phyloP scores from a whole-genome alignment of 352 stramenopile genomes.

The Pythium scleroteichum region DNA sequence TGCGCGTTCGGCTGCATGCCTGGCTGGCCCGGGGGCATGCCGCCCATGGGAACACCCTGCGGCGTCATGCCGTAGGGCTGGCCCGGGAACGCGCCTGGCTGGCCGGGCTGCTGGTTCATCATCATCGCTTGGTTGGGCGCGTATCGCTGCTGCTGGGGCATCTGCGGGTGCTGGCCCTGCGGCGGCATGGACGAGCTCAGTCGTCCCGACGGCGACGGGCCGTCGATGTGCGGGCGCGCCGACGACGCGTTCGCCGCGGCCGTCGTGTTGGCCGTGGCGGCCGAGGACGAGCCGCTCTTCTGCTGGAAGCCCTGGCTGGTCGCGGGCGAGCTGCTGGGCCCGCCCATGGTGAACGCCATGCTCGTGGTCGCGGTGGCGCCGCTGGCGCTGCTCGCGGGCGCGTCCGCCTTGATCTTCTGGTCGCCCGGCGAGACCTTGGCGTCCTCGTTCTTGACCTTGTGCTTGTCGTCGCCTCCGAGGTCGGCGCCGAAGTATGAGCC shows the following conservation, averaged over 20 bases:
- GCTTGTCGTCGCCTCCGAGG: constrained; percentile 41
- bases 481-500: constrained; percentile 73
- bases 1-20: constrained; percentile 39
- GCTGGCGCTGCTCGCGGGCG: constrained; percentile 14
- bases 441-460: constrained; percentile 35
- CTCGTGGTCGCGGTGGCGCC: constrained; percentile 7
- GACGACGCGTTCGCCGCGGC: constrained; percentile 52
- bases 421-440: constrained; percentile 30
- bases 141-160: constrained; percentile 49
- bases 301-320: constrained; percentile 22
- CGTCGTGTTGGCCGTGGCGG: constrained; percentile 10
- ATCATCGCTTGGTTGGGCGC: constrained; percentile 71
- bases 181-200: constrained; percentile 13
- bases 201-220: constrained; percentile 27
- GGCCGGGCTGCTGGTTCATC: constrained; percentile 47
- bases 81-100: constrained; percentile 36
- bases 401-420: constrained; percentile 23
- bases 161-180: constrained; percentile 12
- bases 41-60: constrained; percentile 28
- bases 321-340: constrained; percentile 2
- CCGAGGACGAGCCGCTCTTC: constrained; percentile 26
- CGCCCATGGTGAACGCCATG: constrained; percentile 24
- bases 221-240: constrained; percentile 70
- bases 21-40: constrained; percentile 28
- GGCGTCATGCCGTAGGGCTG: constrained; percentile 59